Evolutionary conservation across 78 protist species (phyloP).

Genomic region (Dictyostelium citrinum): DNA sequence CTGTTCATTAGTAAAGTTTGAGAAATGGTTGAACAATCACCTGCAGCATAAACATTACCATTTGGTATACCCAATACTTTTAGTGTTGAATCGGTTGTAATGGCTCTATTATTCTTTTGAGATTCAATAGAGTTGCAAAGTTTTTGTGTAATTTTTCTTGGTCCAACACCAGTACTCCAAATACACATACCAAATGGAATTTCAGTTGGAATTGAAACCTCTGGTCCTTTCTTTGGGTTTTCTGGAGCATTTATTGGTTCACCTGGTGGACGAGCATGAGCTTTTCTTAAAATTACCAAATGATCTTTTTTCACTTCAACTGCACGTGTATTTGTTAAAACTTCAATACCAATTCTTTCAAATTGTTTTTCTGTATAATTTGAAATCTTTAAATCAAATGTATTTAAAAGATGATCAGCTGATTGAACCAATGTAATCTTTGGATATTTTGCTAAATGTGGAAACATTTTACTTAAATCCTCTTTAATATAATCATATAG

Average conservation of each 20-base stretch:
- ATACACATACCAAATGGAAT: constrained; percentile 84
- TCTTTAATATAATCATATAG: constrained; percentile 26
- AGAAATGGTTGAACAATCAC: constrained; percentile 82
- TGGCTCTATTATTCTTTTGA: constrained; percentile 31
- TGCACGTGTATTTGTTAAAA: constrained; percentile 30
- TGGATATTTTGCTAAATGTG: constrained; percentile 25
- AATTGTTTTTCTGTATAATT: constrained; percentile 76
- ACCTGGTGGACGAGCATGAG: background rate
- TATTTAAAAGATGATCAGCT: constrained; percentile 78
- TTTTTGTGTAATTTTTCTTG: constrained; percentile 20
- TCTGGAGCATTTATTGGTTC: background rate
- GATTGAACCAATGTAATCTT: constrained; percentile 73
- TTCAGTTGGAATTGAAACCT: background rate
- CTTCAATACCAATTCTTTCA: constrained; percentile 19
- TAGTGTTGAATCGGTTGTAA: constrained; percentile 3
- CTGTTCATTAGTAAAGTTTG: constrained; percentile 29
- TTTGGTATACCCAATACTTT: constrained; percentile 32
- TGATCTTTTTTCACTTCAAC: constrained; percentile 2
- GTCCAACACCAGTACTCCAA: constrained; percentile 85
- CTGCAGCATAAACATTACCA: constrained; percentile 78
- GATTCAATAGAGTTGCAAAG: constrained; percentile 11
- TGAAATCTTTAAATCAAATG: constrained; percentile 75
- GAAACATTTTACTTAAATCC: constrained; percentile 36
- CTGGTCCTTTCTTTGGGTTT: background rate
- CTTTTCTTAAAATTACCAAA: constrained; percentile 26